phyloP scores from a whole-genome alignment of 495 filamentous ascomycete species.

The Penicillium paradoxum region DNA sequence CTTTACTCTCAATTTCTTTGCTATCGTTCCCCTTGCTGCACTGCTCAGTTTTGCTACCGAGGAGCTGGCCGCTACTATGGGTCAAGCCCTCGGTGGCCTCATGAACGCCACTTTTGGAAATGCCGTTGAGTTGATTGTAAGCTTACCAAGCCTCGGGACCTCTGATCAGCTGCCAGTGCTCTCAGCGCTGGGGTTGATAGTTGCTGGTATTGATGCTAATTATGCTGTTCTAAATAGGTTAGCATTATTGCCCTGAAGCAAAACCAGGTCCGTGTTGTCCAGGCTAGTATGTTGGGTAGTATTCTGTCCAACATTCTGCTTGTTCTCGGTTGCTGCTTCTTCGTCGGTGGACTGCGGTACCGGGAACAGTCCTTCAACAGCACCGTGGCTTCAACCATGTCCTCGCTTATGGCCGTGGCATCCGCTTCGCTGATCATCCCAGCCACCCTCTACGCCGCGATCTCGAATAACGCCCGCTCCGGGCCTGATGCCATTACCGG shows the following conservation, averaged over 20 bases:
- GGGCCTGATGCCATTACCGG: not conserved
- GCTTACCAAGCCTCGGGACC: conserved; percentile 20
- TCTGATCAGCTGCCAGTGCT: not conserved
- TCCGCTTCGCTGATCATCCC: conserved; percentile 91
- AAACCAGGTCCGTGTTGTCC: conserved; percentile 88
- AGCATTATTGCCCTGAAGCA: conserved; percentile 86
- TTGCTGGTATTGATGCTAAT: conserved; percentile 1
- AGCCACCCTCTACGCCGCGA: conserved; percentile 65
- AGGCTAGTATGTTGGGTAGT: conserved; percentile 95
- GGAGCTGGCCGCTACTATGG: conserved; percentile 77
- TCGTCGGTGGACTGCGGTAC: conserved; percentile 69
- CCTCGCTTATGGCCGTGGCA: conserved; percentile 89
- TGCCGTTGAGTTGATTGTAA: conserved; percentile 95
- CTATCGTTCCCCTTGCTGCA: conserved; percentile 90
- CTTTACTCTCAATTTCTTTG: conserved; percentile 90
- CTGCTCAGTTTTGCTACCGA: conserved; percentile 94
- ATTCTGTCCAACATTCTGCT: conserved; percentile 94
- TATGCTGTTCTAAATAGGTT: conserved; percentile 53
- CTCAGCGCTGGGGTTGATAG: not conserved
- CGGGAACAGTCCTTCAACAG: conserved; percentile 74
- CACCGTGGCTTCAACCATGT: conserved; percentile 91
- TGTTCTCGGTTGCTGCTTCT: conserved; percentile 95
- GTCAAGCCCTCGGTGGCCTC: conserved; percentile 85
- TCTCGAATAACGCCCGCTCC: conserved; percentile 25
- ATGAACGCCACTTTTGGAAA: conserved; percentile 97